Evolutionary conservation across 23 red algal genomes (phyloP).

Genomic region (Gracilaria gracilis): DNA sequence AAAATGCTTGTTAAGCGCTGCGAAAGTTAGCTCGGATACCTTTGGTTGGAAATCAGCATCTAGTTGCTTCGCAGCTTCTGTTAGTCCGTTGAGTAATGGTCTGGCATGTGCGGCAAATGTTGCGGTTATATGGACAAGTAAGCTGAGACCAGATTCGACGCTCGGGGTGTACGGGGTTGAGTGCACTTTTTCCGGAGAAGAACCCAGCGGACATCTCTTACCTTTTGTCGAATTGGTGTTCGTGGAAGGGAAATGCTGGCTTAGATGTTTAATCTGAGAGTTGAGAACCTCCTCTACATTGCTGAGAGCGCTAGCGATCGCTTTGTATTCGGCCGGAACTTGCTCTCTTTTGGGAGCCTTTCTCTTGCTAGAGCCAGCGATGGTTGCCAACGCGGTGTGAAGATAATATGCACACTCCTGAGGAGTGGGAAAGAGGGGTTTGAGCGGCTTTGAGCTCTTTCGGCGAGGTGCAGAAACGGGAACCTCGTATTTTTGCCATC

Average conservation of each 20-base stretch:
- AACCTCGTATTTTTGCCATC: conserved; percentile 15
- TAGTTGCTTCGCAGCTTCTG: neutral
- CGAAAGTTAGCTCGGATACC: neutral
- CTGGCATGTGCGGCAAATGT: neutral
- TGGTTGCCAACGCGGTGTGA: conserved; percentile 9
- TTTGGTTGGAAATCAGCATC: conserved; percentile 21
- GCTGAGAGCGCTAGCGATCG: neutral
- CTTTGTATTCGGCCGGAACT: neutral
- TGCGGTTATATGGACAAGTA: conserved; percentile 21
- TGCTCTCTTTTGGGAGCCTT: neutral
- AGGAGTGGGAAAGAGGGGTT: conserved; percentile 17
- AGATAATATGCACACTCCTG: conserved; percentile 11
- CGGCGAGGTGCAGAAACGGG: conserved; percentile 6
- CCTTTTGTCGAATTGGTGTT: neutral
- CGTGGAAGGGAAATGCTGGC: neutral
- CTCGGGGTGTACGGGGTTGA: neutral
- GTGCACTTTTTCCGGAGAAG: neutral
- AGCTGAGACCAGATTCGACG: neutral
- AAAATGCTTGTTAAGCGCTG: conserved; percentile 31
- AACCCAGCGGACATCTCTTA: neutral
- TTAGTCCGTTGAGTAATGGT: neutral
- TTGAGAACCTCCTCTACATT: conserved; percentile 1
- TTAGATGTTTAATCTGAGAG: conserved; percentile 23
- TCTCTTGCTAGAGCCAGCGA: neutral
- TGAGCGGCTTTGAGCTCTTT: neutral